Evolutionary conservation across 805 yeast genomes (phyloP), one percentile per base, ranked within the genome.

Genomic region (Sugiyamaella valdiviana): DNA sequence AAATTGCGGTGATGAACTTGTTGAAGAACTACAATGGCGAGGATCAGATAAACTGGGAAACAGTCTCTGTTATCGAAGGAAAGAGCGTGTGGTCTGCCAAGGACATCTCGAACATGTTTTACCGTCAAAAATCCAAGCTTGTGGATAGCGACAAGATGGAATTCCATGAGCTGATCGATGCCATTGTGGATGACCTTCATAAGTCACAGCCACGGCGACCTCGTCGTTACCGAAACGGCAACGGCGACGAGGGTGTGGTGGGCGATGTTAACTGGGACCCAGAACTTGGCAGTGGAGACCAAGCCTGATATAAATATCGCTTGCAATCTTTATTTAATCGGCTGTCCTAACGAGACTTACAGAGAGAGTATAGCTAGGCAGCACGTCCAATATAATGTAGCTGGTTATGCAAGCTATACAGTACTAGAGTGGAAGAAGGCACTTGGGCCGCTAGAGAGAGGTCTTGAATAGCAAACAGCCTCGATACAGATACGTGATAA

Each of bases 41-140:
- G 44, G 68, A 68, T 2, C 70, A 68, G 37, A 70, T 74, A 6
- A 78, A 77, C 57, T 79, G 84, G 84, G 76, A 78, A 22, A 70
- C 75, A 6, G 54, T 80, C 19, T 78, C 83, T 0, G 56, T 71
- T 2, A 50, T 71, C 32, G 75, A 73, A 55, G 70, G 76, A 16
- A 70, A 69, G 40, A 55, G 60, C 15, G 58, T 58, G 16, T 83
- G 87, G 86, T 69, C 74, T 2, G 81, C 82, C 1, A 59, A 73
- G 1, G 93, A 85, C 63, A 73, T 84, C 52, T 73, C 74, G 51
- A 70, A 73, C 14, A 80, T 80, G 39, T 84, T 79, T 59, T 85
- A 80, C 48, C 76, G 74, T 51, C 72, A 83, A 77, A 75, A 76
- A 56, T 56, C 72, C 6, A 66, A 74, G 4, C 66, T 81, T 10